Base-by-base conservation (phyloP, 768 basidiomycete species). In the Amanita molliuscula region DNA sequence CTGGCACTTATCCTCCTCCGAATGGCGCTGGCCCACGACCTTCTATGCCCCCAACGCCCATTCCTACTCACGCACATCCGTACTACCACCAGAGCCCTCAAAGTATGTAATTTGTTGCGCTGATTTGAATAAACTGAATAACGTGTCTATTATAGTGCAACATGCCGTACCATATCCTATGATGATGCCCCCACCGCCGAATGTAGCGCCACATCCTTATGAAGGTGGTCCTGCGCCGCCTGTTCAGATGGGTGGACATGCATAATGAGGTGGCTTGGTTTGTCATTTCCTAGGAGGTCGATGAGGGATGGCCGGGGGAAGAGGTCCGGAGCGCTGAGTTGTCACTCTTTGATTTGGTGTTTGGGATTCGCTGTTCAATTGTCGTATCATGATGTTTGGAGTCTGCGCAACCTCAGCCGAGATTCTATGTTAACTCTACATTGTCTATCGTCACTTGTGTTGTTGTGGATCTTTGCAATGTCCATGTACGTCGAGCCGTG, bases 21-120 rank as follows among this genome's bases (percentile, higher is more conserved):
- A 88, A 86, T 57, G 84, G 84, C 41, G 78, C 78, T 28, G 86
- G 77, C 34, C 87, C 82, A 15, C 78, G 88, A 54, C 88, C 85
- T 21, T 89, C 88, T 13, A 88, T 91, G 84, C 89, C 89, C n/a
- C 87, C 89, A 7, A 90, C 88, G 7, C 89, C 90, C 2, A 88
- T 91, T 55, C 89, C 87, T 11, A 74, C 84, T 36, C 88, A 90
- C 61, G 84, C 90, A 23, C 88, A 90, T 58, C 77, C 84, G 64
- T 90, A 89, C 65, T 91, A 91, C 61, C 86, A 89, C 60, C 89
- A 89, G 61, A 90, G 88, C 62, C 89, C 89, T 51, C 89, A 92
- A 69, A 67, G 89, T 92, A 74, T 42, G 65, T n/a, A 50, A 58
- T 47, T 55, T 53, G 31, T 59, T 44, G 51, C 52, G 50, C 48